Conservation (phyloP, 495 filamentous ascomycete species). For the Neurospora sp. region DNA sequence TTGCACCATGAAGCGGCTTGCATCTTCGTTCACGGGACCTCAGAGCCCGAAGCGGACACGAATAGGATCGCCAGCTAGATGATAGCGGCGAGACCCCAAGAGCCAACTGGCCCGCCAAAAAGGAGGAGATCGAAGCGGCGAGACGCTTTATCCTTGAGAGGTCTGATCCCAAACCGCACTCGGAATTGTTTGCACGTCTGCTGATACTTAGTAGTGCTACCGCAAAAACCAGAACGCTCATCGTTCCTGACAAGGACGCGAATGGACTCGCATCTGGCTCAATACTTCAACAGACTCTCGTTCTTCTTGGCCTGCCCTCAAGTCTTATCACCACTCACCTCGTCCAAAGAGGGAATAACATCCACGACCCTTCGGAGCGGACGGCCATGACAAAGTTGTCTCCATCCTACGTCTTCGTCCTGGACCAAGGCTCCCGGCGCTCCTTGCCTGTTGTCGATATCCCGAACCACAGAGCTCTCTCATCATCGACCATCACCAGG, state of each 20-base stretch:
- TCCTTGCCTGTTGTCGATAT: conserved; percentile 36
- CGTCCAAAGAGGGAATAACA: conserved; percentile 38
- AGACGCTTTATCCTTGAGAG: conserved; percentile 39
- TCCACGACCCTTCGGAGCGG: conserved; percentile 39
- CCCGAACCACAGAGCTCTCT: conserved; percentile 27
- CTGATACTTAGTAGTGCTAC: conserved; percentile 2
- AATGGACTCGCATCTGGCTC: conserved; percentile 50
- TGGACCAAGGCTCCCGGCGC: conserved; percentile 48
- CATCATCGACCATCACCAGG: conserved; percentile 50
- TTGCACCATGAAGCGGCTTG: neutral
- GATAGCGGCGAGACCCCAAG: neutral
- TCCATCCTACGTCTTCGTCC: conserved; percentile 45
- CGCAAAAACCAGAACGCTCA: conserved; percentile 27
- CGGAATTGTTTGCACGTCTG: conserved; percentile 4
- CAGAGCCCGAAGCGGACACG: neutral
- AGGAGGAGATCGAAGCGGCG: neutral
- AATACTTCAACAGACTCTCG: conserved; percentile 44
- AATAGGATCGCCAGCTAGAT: neutral
- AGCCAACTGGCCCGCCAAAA: neutral
- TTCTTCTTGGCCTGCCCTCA: conserved; percentile 36
- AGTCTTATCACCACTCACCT: conserved; percentile 41
- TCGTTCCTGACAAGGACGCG: conserved; percentile 53
- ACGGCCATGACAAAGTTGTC: conserved; percentile 30
- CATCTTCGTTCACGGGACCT: neutral
- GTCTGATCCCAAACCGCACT: conserved; percentile 23